Base-by-base conservation (phyloP, 306 rosid species). In the Astragalus membranaceus region DNA sequence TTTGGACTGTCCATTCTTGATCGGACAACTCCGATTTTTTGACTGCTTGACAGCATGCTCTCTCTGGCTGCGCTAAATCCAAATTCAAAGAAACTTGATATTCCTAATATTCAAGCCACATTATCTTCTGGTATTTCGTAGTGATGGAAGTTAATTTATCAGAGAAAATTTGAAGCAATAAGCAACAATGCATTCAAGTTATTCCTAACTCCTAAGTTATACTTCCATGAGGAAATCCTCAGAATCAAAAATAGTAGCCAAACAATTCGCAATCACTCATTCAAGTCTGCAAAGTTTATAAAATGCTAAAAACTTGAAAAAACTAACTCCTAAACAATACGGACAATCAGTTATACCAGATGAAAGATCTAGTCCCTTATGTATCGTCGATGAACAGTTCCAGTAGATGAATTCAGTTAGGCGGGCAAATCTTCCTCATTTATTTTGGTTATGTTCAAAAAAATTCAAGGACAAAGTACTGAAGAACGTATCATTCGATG, bases 141-240 rank as follows among this genome's bases (percentile, higher is more conserved):
- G n/a, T n/a, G n/a, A n/a, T n/a, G n/a, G n/a, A n/a, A n/a, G n/a
- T n/a, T n/a, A n/a, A n/a, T n/a, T n/a, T n/a, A n/a, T n/a, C n/a
- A n/a, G n/a, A n/a, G n/a, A n/a, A n/a, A n/a, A n/a, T n/a, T n/a
- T n/a, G n/a, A n/a, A n/a, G n/a, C n/a, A n/a, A n/a, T n/a, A n/a
- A n/a, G n/a, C n/a, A n/a, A n/a, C n/a, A n/a, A n/a, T n/a, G n/a
- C 23, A 20, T 20, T 20, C 1, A 20, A 20, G 23, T 20, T 20
- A 20, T n/a, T n/a, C n/a, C n/a, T n/a, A n/a, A 75, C 26, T 57
- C 67, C 49, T 17, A 49, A 59, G 53, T 39, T 58, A 67, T 48
- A 69, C 47, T 48, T 58, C n/a, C 47, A 57, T 23, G 13, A 20
- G 23, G 10, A 8, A 41, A 9, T 41, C 14, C 41, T 69, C 35